phyloP scores from a whole-genome alignment of 2,329 filamentous ascomycete genomes.

The Bipolaris victoriae region DNA sequence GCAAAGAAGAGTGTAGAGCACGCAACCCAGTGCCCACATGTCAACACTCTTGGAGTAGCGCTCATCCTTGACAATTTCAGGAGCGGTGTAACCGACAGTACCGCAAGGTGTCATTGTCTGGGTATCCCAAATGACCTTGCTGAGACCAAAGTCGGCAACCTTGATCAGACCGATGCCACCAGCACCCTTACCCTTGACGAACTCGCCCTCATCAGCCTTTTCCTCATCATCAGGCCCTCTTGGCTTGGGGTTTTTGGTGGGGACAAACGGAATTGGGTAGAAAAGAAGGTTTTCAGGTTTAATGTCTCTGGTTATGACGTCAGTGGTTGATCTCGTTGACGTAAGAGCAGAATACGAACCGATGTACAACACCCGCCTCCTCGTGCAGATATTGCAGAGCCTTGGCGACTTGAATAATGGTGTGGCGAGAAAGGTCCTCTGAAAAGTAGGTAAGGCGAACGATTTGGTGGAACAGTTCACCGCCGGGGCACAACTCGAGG shows the following conservation, averaged over 20 bases:
- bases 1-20: conserved; percentile 94
- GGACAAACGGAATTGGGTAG: conserved; percentile 81
- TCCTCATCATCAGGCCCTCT: conserved; percentile 90
- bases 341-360: conserved; percentile 63
- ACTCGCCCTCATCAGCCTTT: conserved; percentile 96
- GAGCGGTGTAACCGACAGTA: conserved; percentile 96
- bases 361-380: conserved; percentile 92
- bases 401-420: conserved; percentile 93
- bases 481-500: conserved; percentile 90
- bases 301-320: conserved; percentile 74
- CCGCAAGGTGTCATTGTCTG: conserved; percentile 99
- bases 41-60: conserved; percentile 98
- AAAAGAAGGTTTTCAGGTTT: conserved; percentile 98
- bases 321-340: conserved; percentile 31
- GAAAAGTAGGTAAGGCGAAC: conserved; percentile 98
- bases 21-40: conserved; percentile 98
- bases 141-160: conserved; percentile 96
- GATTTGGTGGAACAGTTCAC: conserved; percentile 98
- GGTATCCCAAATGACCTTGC: conserved; percentile 97
- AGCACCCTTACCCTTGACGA: conserved; percentile 77
- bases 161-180: conserved; percentile 96
- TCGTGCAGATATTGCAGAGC: conserved; percentile 94
- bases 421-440: conserved; percentile 91
- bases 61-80: conserved; percentile 98
- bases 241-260: conserved; percentile 80